phyloP scores from a whole-genome alignment of 345 rosid species.

The Noccaea caerulescens region DNA sequence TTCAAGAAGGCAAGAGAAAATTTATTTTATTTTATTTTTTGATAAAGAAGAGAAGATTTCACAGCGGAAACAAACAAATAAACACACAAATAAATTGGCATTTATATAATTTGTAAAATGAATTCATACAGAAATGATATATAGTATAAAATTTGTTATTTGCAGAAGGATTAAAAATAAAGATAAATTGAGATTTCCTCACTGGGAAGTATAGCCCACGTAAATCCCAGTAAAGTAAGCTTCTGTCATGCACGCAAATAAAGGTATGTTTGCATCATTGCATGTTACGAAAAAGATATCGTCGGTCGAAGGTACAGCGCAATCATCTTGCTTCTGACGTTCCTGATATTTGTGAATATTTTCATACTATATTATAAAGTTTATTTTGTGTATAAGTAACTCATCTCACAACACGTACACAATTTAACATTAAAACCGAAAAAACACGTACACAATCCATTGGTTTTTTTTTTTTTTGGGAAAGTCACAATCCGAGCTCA shows the following conservation, averaged over 20 bases:
- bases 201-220: conserved; percentile 30
- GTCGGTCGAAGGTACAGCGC: conserved; percentile 23
- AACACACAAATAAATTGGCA: conserved; percentile 14
- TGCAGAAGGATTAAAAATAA: background rate
- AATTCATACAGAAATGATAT: background rate
- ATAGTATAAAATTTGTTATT: background rate
- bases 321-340: conserved; percentile 10
- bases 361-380: background rate
- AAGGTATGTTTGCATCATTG: background rate
- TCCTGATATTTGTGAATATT: conserved; percentile 13
- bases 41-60: background rate
- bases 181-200: conserved; percentile 14
- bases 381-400: background rate
- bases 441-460: too few species aligned
- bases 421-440: too few species aligned
- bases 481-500: too few species aligned
- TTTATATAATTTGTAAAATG: too few species aligned
- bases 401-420: background rate
- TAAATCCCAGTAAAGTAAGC: conserved; percentile 26
- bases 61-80: conserved; percentile 15
- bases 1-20: conserved; percentile 7
- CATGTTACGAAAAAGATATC: conserved; percentile 28
- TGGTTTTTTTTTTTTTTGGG: too few species aligned
- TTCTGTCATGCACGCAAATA: conserved; percentile 38
- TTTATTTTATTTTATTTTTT: too few species aligned